A percentile compares a stretch with the other conserved stretches of the same genome.
These are phyloP conservation scores for Thraustochytrium sp. DNA, from an alignment of 352 stramenopile species.

Conservation along the genomic window DNA sequence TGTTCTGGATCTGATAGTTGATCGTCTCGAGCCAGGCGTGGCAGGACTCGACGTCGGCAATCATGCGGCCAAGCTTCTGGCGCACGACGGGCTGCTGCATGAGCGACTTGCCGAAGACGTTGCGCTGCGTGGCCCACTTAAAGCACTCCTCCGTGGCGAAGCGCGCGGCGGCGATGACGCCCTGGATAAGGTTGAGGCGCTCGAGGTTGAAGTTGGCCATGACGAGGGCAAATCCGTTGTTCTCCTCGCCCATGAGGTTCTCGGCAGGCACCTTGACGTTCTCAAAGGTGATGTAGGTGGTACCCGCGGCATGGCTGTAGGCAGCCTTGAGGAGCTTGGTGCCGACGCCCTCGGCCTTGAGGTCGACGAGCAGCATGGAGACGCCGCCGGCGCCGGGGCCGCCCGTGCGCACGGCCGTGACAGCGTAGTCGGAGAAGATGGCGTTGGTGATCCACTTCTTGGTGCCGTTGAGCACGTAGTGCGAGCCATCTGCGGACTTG, in stretches of 20 bases:
- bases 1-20: conserved; percentile 40
- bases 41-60: conserved; percentile 4
- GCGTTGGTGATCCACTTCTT: conserved; percentile 46
- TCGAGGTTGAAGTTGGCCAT: conserved; percentile 45
- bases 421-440: conserved; percentile 31
- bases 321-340: conserved; percentile 39
- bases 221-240: conserved; percentile 30
- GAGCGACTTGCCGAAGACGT: conserved; percentile 38
- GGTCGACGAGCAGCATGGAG: conserved; percentile 31
- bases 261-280: conserved; percentile 43
- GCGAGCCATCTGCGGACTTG: conserved; percentile 23
- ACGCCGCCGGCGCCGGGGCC: conserved; percentile 40
- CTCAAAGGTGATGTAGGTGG: conserved; percentile 42
- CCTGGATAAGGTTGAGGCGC: not conserved
- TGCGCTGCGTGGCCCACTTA: conserved; percentile 41
- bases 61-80: conserved; percentile 39
- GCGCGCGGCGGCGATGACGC: not conserved
- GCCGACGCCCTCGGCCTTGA: conserved; percentile 22
- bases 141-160: conserved; percentile 41
- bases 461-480: conserved; percentile 42
- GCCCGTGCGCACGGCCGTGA: conserved; percentile 37
- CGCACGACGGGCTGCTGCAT: conserved; percentile 35
- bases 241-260: conserved; percentile 43
- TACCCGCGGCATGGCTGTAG: conserved; percentile 11
- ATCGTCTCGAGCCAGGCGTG: conserved; percentile 26